phyloP scores from a whole-genome alignment of 2,329 filamentous ascomycete species.

The Cercospora nicotianae region DNA sequence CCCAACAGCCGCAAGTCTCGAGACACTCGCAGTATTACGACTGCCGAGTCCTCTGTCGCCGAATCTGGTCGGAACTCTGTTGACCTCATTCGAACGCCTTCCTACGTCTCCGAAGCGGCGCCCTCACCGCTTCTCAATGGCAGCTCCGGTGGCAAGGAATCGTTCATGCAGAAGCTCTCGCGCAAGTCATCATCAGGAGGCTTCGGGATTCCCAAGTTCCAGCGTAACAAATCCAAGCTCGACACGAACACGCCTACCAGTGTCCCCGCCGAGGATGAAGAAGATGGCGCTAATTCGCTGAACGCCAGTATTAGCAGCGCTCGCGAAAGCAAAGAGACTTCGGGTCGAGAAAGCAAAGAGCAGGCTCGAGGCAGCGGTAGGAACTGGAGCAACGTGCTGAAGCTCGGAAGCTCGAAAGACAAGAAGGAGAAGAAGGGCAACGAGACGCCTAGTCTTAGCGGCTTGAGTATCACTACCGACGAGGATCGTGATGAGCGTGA shows the following conservation, averaged over 20 bases:
- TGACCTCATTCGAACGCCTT: constrained; percentile 36
- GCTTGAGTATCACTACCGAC: constrained; percentile 42
- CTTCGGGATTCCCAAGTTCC: constrained; percentile 43
- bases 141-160: constrained; percentile 44
- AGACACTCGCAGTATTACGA: constrained; percentile 42
- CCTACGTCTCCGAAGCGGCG: constrained; percentile 43
- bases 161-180: constrained; percentile 52
- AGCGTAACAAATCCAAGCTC: constrained; percentile 41
- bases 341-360: constrained; percentile 40
- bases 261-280: constrained; percentile 39
- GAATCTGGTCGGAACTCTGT: constrained; percentile 33
- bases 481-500: constrained; percentile 21
- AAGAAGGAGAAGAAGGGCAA: constrained; percentile 32
- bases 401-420: constrained; percentile 39
- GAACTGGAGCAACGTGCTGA: constrained; percentile 49
- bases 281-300: constrained; percentile 35
- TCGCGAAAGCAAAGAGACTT: constrained; percentile 20
- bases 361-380: constrained; percentile 41
- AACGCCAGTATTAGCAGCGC: constrained; percentile 40
- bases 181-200: constrained; percentile 51
- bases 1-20: constrained; percentile 44
- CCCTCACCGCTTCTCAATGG: constrained; percentile 39
- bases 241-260: constrained; percentile 33
- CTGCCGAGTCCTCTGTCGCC: constrained; percentile 36
- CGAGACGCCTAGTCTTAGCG: constrained; percentile 50